phyloP scores from a whole-genome alignment of 108 stramenopile genomes.

The Nitzschia sp. region DNA sequence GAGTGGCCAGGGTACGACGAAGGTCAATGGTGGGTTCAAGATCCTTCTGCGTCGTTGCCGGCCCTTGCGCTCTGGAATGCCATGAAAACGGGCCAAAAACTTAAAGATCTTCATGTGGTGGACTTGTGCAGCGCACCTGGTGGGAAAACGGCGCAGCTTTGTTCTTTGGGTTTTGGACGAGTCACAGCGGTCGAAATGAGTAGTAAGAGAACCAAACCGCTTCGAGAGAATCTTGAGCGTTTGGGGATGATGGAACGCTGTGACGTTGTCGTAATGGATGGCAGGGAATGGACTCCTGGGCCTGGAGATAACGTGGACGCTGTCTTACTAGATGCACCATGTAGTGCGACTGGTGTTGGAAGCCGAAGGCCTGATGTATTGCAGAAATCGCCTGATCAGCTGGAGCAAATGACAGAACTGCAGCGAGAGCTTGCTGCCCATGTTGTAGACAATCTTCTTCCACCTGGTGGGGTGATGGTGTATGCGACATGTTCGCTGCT shows the following conservation, averaged over 20 bases:
- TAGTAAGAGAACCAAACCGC: constrained; percentile 37
- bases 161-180: constrained; percentile 75
- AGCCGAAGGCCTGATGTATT: constrained; percentile 80
- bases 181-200: constrained; percentile 80
- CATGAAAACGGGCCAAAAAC: constrained; percentile 20
- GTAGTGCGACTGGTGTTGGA: constrained; percentile 80
- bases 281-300: constrained; percentile 35
- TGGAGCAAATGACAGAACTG: constrained; percentile 49
- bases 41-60: constrained; percentile 74
- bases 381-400: constrained; percentile 32
- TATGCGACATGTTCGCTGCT: constrained; percentile 84
- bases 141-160: constrained; percentile 93
- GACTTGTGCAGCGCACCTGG: constrained; percentile 98
- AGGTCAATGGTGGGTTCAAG: constrained; percentile 87
- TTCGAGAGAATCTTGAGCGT: constrained; percentile 65
- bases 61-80: constrained; percentile 62
- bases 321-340: constrained; percentile 79
- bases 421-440: constrained; percentile 64
- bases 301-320: constrained; percentile 38
- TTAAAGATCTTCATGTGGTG: constrained; percentile 64
- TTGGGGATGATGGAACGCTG: constrained; percentile 47
- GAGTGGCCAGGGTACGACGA: constrained; percentile 72
- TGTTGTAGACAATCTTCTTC: constrained; percentile 64
- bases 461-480: constrained; percentile 66
- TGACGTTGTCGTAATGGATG: constrained; percentile 64